These are phyloP conservation scores for Quercus phellos DNA, from an alignment of 331 rosid species.

Conservation along the genomic window DNA sequence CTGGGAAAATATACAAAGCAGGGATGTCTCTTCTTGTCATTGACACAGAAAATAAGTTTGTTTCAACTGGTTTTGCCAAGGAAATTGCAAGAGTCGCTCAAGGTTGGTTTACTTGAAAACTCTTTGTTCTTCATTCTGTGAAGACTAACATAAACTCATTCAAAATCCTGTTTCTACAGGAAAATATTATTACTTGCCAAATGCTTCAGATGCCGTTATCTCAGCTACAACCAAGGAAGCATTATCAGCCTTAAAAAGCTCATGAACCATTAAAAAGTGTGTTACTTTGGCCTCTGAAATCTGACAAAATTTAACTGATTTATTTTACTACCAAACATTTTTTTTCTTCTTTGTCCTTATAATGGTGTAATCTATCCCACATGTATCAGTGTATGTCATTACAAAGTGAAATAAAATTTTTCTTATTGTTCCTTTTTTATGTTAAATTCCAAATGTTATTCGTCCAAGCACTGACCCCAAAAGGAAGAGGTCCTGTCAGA, in stretches of 20 bases:
- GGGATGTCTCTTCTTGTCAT: conserved; percentile 98
- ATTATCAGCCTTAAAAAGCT: conserved; percentile 64
- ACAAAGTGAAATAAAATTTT: neutral
- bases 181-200: conserved; percentile 92
- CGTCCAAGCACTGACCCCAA: too few species aligned
- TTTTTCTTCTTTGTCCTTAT: too few species aligned
- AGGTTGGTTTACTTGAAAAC: conserved; percentile 54
- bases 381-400: too few species aligned
- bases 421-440: neutral
- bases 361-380: neutral
- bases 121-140: conserved; percentile 8
- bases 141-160: conserved; percentile 17
- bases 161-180: conserved; percentile 44
- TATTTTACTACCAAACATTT: neutral
- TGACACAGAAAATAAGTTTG: conserved; percentile 95
- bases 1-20: conserved; percentile 87
- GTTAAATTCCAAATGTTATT: neutral
- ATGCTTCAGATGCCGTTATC: conserved; percentile 89
- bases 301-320: neutral
- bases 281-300: neutral
- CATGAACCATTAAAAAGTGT: conserved; percentile 31
- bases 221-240: conserved; percentile 88
- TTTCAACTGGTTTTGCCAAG: conserved; percentile 96
- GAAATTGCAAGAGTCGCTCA: conserved; percentile 97
- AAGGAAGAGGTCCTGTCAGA: neutral